Evolutionary conservation across 31 red algal species (phyloP), one percentile per base, ranked within the genome.

Genomic region (Asparagopsis taxiformis): DNA sequence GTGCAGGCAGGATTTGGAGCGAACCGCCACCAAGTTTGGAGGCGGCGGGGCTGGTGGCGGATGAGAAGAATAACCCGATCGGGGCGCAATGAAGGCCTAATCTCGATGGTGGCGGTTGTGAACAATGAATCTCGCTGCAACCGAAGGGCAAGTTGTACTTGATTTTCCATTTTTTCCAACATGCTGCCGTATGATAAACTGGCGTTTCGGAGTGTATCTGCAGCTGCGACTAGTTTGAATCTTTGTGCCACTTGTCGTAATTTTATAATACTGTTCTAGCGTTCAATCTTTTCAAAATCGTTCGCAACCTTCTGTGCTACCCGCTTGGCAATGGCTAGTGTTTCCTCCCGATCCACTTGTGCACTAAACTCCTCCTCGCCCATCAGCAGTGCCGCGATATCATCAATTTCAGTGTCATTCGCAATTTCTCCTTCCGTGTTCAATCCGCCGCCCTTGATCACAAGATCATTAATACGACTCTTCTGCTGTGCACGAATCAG

Each of bases 381-480:
- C 84, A 95, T 80, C 28, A 95, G 72, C 31, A 95, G 51, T 16
- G 83, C 80, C 1, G 92, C 92, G 73, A 95, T 78, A 59, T 95
- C 92, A 60, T 83, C 77, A 66, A 95, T 72, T 31, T 88, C 76
- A 11, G 92, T 74, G 9, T 82, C 78, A 22, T 81, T 74, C 16
- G 70, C 51, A 33, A 70, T 73, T 25, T 89, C 92, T 13, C 55
- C 50, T 28, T 90, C 92, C 0, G 76, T 80, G 34, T 65, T 90
- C 16, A 95, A 41, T 22, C 76, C 76, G 9, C 91, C 91, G 30
- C 90, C 88, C 79, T 95, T 89, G 74, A 99, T 99, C 15, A 99
- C 97, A 43, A 99, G 77, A 32, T 94, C 88, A 62, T 99, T 87
- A 49, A 99, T 93, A 3, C 80, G 68, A 58, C 77, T 83, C 82